Conservation (phyloP, 73 alveolate genomes). For the Paramecium tetraurelia region DNA sequence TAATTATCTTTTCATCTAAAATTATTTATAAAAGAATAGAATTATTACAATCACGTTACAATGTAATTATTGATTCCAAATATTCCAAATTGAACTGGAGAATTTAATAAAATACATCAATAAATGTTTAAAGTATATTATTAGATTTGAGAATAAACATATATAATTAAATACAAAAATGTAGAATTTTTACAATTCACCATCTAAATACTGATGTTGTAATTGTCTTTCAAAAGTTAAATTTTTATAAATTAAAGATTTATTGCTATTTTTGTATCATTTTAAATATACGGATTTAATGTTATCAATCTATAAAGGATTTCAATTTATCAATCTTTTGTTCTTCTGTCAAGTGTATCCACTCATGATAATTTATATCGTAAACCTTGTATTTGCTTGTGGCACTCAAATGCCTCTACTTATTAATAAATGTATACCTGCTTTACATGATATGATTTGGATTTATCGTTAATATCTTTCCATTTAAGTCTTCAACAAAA, state of each 20-base stretch:
- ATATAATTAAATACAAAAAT: too few relatives aligned
- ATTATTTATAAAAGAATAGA: too few relatives aligned
- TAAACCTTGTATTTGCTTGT: not conserved
- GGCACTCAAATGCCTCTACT: not conserved
- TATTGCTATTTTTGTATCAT: too few relatives aligned
- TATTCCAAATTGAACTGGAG: not conserved
- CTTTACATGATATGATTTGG: slow-evolving; percentile 8
- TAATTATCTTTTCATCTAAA: too few relatives aligned
- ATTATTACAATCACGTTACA: too few relatives aligned
- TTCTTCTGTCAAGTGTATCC: not conserved
- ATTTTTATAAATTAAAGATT: too few relatives aligned
- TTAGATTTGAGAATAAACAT: too few relatives aligned
- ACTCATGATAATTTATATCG: not conserved
- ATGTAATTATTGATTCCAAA: not conserved
- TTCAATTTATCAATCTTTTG: not conserved
- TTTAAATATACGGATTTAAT: not conserved
- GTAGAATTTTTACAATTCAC: too few relatives aligned
- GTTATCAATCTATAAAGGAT: not conserved
- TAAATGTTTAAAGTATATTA: too few relatives aligned
- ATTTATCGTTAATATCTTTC: not conserved
- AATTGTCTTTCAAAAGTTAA: too few relatives aligned
- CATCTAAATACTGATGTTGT: too few relatives aligned
- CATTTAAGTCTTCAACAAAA: slow-evolving; percentile 18
- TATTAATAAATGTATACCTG: not conserved
- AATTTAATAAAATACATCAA: too few relatives aligned